Base-by-base conservation (phyloP, 1,284 basidiomycete species). In the Cutaneotrichosporon sp. region DNA sequence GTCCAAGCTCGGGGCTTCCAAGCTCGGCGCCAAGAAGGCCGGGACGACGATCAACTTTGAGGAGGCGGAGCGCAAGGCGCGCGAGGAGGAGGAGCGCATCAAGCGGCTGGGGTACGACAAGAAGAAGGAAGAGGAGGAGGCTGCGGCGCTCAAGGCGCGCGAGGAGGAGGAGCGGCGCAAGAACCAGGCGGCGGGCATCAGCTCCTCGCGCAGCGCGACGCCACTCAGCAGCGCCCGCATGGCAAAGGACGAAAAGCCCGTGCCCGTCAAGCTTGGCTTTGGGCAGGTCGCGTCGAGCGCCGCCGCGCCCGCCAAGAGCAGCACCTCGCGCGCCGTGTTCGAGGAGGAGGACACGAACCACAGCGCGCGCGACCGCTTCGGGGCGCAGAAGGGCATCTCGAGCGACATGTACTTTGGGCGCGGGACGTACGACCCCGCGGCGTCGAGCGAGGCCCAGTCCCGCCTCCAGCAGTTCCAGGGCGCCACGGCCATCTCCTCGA, bases 331-430 rank as follows among this genome's bases (percentile, higher is more conserved):
- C 1, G 59, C 59, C 6, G 49, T 38, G 14, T 66, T 62, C 10
- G 73, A 70, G 18, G 89, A 87, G 55, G 87, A 91, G 54, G 84
- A 89, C 54, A 86, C 87, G 1, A 62, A 65, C 11, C 92, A 86
- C 14, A 87, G 86, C 27, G 95, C 97, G 2, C 87, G 94, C 65
- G 89, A 93, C 27, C 92, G 92, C 72, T 99, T 99, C 76, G 91
- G 92, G 1, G 81, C 75, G 66, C 95, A 98, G 76, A 99, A 98
- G 79, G 82, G 81, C 54, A 97, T 99, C 77, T 97, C 93, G 5
- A 95, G 92, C 2, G 97, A 99, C 77, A 94, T 95, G 90, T 98
- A 92, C 84, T 98, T 98, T 79, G 91, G 90, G 42, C 86, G 95
- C 31, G 90, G 91, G 58, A 80, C 87, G 20, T 97, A 97, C 80